phyloP scores from a whole-genome alignment of 1,139 yeast species.

The Candida freyschussii region DNA sequence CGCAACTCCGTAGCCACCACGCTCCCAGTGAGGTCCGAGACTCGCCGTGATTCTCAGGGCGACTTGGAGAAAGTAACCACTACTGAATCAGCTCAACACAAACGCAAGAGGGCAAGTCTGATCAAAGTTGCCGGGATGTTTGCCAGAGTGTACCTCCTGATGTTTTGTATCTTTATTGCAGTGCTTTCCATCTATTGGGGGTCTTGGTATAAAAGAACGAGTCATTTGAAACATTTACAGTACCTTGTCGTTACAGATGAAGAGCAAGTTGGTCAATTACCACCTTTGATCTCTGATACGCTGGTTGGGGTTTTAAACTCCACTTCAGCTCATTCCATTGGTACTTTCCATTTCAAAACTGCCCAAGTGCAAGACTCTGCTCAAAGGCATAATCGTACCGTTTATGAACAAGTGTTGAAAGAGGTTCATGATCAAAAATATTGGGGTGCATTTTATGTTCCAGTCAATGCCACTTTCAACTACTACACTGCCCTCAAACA shows the following conservation, averaged over 20 bases:
- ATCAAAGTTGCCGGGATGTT: conserved; percentile 11
- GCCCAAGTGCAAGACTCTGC: conserved; percentile 11
- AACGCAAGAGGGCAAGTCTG: conserved; percentile 2
- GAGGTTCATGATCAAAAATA: conserved; percentile 44
- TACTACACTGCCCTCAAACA: conserved; percentile 33
- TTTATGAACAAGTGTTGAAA: conserved; percentile 20
- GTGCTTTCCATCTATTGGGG: conserved; percentile 57
- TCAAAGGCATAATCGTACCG: conserved; percentile 10
- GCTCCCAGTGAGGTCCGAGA: too few species aligned
- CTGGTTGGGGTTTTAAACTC: conserved; percentile 14
- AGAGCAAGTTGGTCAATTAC: conserved; percentile 16
- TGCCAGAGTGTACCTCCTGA: conserved; percentile 11
- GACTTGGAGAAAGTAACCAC: conserved; percentile 3
- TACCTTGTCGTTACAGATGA: conserved; percentile 47
- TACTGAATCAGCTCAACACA: conserved; percentile 9
- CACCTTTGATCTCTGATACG: conserved; percentile 33
- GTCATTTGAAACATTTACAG: conserved; percentile 36
- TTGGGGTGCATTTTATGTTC: conserved; percentile 51
- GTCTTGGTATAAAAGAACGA: conserved; percentile 39
- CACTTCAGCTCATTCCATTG: conserved; percentile 8
- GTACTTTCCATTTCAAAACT: conserved; percentile 13
- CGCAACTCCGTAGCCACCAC: too few species aligned
- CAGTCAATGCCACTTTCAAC: conserved; percentile 37
- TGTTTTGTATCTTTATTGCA: conserved; percentile 14
- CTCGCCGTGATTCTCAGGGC: too few species aligned